Evolutionary conservation across 2,329 filamentous ascomycete genomes (phyloP), one percentile per base, ranked within the genome.

Genomic region (Hypoxylon sp.): DNA sequence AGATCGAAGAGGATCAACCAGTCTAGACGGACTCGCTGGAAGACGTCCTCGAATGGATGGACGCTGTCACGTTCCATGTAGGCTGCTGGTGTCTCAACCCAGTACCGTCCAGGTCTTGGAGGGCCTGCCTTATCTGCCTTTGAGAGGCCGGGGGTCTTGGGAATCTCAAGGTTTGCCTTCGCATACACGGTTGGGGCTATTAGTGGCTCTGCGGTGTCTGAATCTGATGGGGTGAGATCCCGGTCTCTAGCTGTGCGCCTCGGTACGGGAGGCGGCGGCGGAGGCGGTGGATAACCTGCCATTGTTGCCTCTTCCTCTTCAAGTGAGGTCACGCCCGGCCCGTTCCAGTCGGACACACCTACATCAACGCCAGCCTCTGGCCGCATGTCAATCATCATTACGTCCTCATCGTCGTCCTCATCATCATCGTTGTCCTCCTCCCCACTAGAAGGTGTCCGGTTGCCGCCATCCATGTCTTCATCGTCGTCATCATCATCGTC

Each of bases 1-100:
- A 99, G 82, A 78, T 99, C 96, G 78, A 97, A 99, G 7, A 99
- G 84, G 31, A 99, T 93, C 76, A 99, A 87, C 88, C 93, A 97
- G 80, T 99, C 96, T 5, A 99, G 85, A 32, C 96, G 91, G 11
- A 98, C 92, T 32, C 94, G 91, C 76, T 95, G 90, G 82, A 93
- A 94, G 4, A 99, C 85, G 75, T 99, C 92, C 79, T 99, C 96
- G 59, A 94, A 92, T 15, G 88, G 85, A 52, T 91, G 91, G 6
- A 91, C 82, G 59, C 86, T 87, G 32, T 88, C 85, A 46, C 86
- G 85, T 62, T 88, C 86, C 48, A 85, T 87, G 77, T 92, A 95
- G 32, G 87, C 87, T 17, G 87, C 83, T 6, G 95, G 93, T 37
- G 91, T 93, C 74, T 93, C 91, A 37, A 96, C 85, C 95, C 95